Base-by-base conservation (phyloP, 768 basidiomycete genomes). In the Xanthoconium stramineum region DNA sequence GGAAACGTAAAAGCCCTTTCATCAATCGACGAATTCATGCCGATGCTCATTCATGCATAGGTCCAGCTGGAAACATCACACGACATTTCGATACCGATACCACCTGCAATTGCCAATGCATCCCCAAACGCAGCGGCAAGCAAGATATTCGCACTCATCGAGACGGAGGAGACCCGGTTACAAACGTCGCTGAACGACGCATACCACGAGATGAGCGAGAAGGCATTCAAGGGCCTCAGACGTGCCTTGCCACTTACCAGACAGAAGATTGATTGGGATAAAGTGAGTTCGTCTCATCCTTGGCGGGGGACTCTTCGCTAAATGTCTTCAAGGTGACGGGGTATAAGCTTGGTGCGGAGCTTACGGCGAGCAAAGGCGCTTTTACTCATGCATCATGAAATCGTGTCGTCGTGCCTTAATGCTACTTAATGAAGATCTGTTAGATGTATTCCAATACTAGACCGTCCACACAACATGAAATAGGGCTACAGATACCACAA, bases 231-330 rank as follows among this genome's bases (percentile, higher is more conserved):
- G 72, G 85, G 88, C 7, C 78, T 99, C 49, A 79, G 97, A 62
- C 81, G 97, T 37, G 94, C 94, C 2, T 73, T 99, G 55, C 97
- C 96, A 0, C 76, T 98, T 66, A 98, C 94, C 13, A 81, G 92
- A 62, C 90, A 92, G 68, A 98, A 98, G 72, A 72, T 98, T 37
- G 94, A 98, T 57, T 99, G 97, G 96, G 94, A 96, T 59, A 92
- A 87, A 80, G 92, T 90, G 53, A 12, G 76, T 48, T 29, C 61
- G 13, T 53, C 46, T 11, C 11, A 3, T 24, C 4, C 38, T 2
- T 29, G 35, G 32, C 15, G 47, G 17, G 10, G 3, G 39, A 36
- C 7, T 28, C 20, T 55, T 33, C 58, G 38, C 20, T 14, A n/a
- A 36, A 29, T 15, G 38, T 15, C 39, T 53, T 33, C 36, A 46